Percentiles rank a stretch among this genome's conserved stretches.
Conservation (phyloP, 1,284 basidiomycete species). For the Coniferiporia weirii region DNA sequence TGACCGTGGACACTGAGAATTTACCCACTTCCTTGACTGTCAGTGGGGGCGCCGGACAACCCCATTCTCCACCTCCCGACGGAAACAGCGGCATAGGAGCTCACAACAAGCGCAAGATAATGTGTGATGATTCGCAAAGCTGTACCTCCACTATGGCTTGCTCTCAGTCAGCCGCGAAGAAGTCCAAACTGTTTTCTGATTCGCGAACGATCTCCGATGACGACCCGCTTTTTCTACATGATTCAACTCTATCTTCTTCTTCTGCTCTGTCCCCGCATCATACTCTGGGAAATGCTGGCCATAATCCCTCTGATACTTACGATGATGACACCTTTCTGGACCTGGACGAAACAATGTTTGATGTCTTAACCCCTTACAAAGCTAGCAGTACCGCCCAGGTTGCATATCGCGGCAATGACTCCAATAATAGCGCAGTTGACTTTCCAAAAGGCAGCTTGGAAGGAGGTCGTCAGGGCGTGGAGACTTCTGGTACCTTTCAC, state of each 20-base stretch:
- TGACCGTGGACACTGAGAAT: conserved; percentile 21
- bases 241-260: not conserved
- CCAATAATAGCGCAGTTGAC: not conserved
- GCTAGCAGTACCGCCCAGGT: not conserved
- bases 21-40: not conserved
- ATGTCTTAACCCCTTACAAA: conserved; percentile 23
- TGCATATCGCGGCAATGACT: not conserved
- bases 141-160: conserved; percentile 17
- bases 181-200: not conserved
- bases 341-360: conserved; percentile 31
- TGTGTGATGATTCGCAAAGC: not conserved
- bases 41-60: not conserved
- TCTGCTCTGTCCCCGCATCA: not conserved
- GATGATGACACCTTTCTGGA: conserved; percentile 30
- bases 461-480: conserved; percentile 19
- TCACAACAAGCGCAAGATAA: not conserved
- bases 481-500: conserved; percentile 19
- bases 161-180: not conserved
- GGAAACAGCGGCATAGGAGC: not conserved
- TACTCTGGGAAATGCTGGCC: not conserved
- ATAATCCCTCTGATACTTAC: not conserved
- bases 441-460: not conserved
- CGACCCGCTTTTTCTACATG: conserved; percentile 9
- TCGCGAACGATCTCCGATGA: not conserved
- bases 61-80: not conserved